These are phyloP conservation scores for Spergularia azorica DNA, from an alignment of 179 eudicot genomes.

Conservation along the genomic window DNA sequence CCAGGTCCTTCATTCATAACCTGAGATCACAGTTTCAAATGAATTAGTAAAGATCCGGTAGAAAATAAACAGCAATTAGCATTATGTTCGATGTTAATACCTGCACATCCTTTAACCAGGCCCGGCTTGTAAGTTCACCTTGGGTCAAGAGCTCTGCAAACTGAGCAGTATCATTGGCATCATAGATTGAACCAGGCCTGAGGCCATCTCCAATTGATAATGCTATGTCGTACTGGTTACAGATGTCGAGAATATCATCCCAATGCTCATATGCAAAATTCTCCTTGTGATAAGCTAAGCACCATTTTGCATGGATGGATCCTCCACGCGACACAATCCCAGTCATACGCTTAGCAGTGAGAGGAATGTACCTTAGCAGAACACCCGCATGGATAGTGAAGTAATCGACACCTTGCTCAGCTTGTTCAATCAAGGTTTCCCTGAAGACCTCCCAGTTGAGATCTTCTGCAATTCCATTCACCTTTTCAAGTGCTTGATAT, in stretches of 20 bases:
- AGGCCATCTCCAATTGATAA: constrained; percentile 96
- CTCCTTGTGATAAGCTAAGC: constrained; percentile 92
- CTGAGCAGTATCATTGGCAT: constrained; percentile 97
- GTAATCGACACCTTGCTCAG: constrained; percentile 99
- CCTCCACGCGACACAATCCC: constrained; percentile 99
- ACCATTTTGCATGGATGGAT: constrained; percentile 99
- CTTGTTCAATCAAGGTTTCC: constrained; percentile 94
- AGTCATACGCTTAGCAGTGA: constrained; percentile 96
- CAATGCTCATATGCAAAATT: constrained; percentile 99
- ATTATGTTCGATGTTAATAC: constrained; percentile 28
- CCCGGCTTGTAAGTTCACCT: constrained; percentile 93
- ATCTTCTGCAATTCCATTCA: constrained; percentile 88
- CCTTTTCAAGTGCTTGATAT: constrained; percentile 96
- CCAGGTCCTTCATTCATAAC: constrained; percentile 99
- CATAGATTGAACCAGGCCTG: constrained; percentile 96
- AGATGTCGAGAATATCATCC: constrained; percentile 97
- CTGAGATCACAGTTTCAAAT: constrained; percentile 39
- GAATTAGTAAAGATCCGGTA: neutral
- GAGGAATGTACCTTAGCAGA: constrained; percentile 84
- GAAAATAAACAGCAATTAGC: neutral
- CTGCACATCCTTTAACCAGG: constrained; percentile 99
- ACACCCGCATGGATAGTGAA: constrained; percentile 99
- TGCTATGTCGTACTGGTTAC: constrained; percentile 92
- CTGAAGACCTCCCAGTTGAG: constrained; percentile 90
- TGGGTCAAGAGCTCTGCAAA: constrained; percentile 98